Evolutionary conservation across 371 early-diverging fungal species (phyloP).

Genomic region (Ordospora colligata): DNA sequence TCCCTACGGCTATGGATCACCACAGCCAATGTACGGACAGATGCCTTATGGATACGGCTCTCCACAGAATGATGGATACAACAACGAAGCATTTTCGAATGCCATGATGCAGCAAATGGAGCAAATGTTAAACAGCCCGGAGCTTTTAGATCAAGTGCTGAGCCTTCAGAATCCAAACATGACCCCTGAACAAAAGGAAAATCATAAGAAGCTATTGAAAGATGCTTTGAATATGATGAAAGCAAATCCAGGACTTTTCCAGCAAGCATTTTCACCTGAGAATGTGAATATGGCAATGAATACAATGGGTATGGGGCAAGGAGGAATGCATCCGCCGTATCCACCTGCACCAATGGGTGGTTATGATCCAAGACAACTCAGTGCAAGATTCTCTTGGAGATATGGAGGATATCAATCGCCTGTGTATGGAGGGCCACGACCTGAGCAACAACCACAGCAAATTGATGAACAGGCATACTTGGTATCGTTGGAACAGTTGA

Average conservation of each 20-base stretch:
- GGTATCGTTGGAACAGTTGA: constrained; percentile 19
- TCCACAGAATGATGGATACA: constrained; percentile 4
- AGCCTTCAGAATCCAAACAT: constrained; percentile 3
- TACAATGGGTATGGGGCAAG: background rate
- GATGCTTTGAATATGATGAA: constrained; percentile 29
- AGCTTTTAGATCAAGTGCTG: constrained; percentile 18
- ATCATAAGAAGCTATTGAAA: constrained; percentile 11
- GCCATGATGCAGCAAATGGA: constrained; percentile 33
- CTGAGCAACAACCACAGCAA: background rate
- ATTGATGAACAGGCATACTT: constrained; percentile 17
- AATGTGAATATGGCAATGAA: background rate
- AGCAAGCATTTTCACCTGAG: constrained; percentile 3
- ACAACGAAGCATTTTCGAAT: background rate
- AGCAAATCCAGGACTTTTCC: constrained; percentile 32
- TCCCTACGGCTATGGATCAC: constrained; percentile 13
- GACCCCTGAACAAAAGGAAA: constrained; percentile 42
- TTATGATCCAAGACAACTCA: background rate
- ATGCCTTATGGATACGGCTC: constrained; percentile 13
- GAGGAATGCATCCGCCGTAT: background rate
- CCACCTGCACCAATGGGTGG: background rate
- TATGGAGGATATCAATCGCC: constrained; percentile 9
- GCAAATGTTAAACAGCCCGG: constrained; percentile 38
- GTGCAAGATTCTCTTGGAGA: background rate
- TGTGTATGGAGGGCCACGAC: background rate
- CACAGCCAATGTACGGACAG: constrained; percentile 6